Conservation (phyloP, 2,329 filamentous ascomycete genomes). For the Xylariomycetidae sp. region DNA sequence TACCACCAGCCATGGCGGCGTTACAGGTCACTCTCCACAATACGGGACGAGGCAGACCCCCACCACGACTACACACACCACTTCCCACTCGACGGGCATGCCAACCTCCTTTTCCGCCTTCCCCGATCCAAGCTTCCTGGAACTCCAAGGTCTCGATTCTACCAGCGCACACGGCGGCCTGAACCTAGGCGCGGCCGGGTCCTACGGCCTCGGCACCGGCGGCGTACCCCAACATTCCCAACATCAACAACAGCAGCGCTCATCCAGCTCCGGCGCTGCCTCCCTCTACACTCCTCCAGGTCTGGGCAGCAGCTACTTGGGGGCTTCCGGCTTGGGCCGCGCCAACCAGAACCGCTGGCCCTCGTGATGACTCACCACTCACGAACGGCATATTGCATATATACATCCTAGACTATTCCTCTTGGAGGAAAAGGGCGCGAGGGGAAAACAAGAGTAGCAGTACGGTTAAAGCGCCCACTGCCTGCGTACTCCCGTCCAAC, state of each 20-base stretch:
- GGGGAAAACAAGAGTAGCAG: too few relatives aligned
- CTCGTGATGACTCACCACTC: slow-evolving; percentile 12
- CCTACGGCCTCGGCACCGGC: slow-evolving; percentile 20
- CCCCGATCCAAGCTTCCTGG: slow-evolving; percentile 23
- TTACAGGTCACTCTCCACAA: slow-evolving; percentile 25
- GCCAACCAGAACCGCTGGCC: slow-evolving; percentile 22
- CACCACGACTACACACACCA: slow-evolving; percentile 18
- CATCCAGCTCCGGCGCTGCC: slow-evolving; percentile 18
- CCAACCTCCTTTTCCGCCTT: slow-evolving; percentile 21
- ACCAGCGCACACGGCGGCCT: slow-evolving; percentile 16
- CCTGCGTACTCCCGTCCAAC: too few relatives aligned
- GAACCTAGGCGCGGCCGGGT: slow-evolving; percentile 17
- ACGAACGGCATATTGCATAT: neutral
- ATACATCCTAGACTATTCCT: too few relatives aligned
- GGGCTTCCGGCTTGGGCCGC: slow-evolving; percentile 19
- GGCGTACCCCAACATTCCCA: too few relatives aligned
- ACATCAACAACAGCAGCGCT: slow-evolving; percentile 24
- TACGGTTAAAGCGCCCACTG: too few relatives aligned
- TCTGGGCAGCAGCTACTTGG: slow-evolving; percentile 20
- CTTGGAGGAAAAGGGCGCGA: too few relatives aligned
- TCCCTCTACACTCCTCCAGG: slow-evolving; percentile 21
- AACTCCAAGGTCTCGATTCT: slow-evolving; percentile 24
- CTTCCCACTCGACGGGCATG: slow-evolving; percentile 24
- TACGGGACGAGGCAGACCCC: slow-evolving; percentile 22
- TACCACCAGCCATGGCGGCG: slow-evolving; percentile 17